A percentile compares a stretch with the other conserved stretches of the same genome.
Evolutionary conservation across 2,329 filamentous ascomycete species (phyloP).

Genomic region (Orbilia ellipsospora): DNA sequence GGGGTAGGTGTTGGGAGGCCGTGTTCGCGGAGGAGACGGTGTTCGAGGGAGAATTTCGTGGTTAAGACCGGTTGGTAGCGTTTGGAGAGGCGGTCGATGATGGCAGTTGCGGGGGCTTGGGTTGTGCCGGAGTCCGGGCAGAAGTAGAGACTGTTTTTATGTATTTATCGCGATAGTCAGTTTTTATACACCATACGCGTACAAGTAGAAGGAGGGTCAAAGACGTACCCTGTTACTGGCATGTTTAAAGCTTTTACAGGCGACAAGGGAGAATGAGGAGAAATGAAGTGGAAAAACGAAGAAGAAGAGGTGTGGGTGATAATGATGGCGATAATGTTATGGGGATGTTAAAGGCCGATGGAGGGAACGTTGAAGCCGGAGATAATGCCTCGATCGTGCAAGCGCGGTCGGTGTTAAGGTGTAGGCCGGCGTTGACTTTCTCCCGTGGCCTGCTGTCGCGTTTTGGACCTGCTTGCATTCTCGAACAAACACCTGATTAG

Average conservation of each 20-base stretch:
- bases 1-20: slow-evolving; percentile 22
- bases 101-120: slow-evolving; percentile 41
- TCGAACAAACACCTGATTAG: no score
- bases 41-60: slow-evolving; percentile 57
- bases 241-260: slow-evolving; percentile 31
- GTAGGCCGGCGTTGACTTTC: background rate
- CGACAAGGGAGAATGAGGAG: background rate
- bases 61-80: slow-evolving; percentile 56
- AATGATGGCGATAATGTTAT: background rate
- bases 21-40: slow-evolving; percentile 58
- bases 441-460: background rate
- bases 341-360: background rate
- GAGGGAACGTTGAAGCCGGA: slow-evolving; percentile 31
- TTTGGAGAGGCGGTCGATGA: slow-evolving; percentile 58
- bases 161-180: slow-evolving; percentile 2
- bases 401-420: slow-evolving; percentile 18
- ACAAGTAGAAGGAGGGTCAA: background rate
- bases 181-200: background rate
- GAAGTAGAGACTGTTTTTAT: slow-evolving; percentile 57
- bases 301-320: background rate
- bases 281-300: background rate
- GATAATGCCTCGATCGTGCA: slow-evolving; percentile 12
- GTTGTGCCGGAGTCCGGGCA: slow-evolving; percentile 57
- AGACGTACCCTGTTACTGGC: slow-evolving; percentile 57
- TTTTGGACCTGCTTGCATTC: background rate